These are phyloP conservation scores for Fraxinus greggii DNA, from an alignment of 305 asterid species.

Conservation along the genomic window DNA sequence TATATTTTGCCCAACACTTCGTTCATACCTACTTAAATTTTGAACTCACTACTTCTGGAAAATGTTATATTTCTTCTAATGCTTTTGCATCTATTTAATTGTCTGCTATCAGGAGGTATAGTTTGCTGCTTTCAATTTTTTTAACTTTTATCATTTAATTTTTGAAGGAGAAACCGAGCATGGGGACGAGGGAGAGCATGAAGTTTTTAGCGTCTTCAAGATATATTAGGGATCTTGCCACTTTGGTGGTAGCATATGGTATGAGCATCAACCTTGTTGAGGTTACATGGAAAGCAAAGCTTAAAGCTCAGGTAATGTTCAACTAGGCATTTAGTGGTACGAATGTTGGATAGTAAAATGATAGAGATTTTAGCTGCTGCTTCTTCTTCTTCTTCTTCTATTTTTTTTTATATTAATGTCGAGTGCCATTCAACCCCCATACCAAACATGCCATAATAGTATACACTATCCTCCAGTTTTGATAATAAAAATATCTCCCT, in stretches of 20 bases:
- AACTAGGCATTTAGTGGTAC: not conserved
- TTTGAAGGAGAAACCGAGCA: constrained; percentile 74
- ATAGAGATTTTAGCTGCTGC: not conserved
- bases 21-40: not conserved
- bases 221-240: constrained; percentile 88
- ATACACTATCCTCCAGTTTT: not conserved
- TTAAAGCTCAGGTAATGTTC: constrained; percentile 83
- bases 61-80: not conserved
- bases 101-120: not conserved
- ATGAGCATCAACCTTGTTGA: constrained; percentile 95
- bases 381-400: too few species aligned
- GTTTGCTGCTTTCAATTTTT: not conserved
- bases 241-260: constrained; percentile 96
- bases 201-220: constrained; percentile 81
- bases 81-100: not conserved
- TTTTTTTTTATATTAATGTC: not conserved
- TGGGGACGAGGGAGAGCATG: constrained; percentile 97
- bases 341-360: not conserved
- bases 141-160: not conserved
- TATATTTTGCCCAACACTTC: too few species aligned
- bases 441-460: not conserved
- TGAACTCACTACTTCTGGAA: not conserved
- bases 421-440: not conserved
- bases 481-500: not conserved
- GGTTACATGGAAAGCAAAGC: constrained; percentile 99